Evolutionary conservation across 495 filamentous ascomycete genomes (phyloP).

Genomic region (Rostrohypoxylon terebratum): DNA sequence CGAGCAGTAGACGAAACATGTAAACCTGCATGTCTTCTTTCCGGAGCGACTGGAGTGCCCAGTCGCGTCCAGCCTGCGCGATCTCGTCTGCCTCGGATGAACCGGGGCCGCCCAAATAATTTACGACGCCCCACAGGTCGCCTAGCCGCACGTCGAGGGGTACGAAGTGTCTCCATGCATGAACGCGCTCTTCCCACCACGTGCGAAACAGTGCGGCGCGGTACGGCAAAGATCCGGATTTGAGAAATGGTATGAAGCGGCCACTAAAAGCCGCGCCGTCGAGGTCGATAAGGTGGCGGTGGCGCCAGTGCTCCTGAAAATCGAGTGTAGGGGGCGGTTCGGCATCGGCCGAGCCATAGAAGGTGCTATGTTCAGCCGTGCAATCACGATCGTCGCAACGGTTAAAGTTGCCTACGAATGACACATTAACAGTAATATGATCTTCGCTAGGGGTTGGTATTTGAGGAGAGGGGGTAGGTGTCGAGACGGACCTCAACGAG

Average conservation of each 20-base stretch:
- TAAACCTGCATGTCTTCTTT: slow-evolving; percentile 88
- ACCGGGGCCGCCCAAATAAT: slow-evolving; percentile 63
- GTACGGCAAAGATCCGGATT: slow-evolving; percentile 73
- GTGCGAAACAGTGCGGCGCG: slow-evolving; percentile 74
- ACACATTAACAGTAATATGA: slow-evolving; percentile 40
- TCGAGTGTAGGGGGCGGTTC: slow-evolving; percentile 55
- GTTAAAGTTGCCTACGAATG: slow-evolving; percentile 61
- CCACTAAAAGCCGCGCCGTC: slow-evolving; percentile 73
- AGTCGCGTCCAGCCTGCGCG: slow-evolving; percentile 71
- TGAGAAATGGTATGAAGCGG: slow-evolving; percentile 72
- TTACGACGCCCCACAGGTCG: slow-evolving; percentile 68
- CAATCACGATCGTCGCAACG: slow-evolving; percentile 54
- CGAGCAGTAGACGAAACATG: slow-evolving; percentile 79
- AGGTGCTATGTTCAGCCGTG: slow-evolving; percentile 63
- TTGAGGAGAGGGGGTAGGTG: background rate
- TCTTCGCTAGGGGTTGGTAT: background rate
- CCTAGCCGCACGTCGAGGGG: slow-evolving; percentile 77
- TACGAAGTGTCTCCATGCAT: slow-evolving; percentile 81
- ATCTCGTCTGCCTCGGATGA: slow-evolving; percentile 63
- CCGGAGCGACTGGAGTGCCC: slow-evolving; percentile 72
- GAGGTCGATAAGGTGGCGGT: slow-evolving; percentile 75
- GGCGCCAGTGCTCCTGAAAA: slow-evolving; percentile 55
- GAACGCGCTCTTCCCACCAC: slow-evolving; percentile 78
- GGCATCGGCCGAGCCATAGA: slow-evolving; percentile 63
- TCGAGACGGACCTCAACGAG: background rate